Percentiles rank a stretch among this genome's conserved stretches.
These are phyloP conservation scores for Paramecium bursaria DNA, from an alignment of 73 alveolate species.

Conservation along the genomic window DNA sequence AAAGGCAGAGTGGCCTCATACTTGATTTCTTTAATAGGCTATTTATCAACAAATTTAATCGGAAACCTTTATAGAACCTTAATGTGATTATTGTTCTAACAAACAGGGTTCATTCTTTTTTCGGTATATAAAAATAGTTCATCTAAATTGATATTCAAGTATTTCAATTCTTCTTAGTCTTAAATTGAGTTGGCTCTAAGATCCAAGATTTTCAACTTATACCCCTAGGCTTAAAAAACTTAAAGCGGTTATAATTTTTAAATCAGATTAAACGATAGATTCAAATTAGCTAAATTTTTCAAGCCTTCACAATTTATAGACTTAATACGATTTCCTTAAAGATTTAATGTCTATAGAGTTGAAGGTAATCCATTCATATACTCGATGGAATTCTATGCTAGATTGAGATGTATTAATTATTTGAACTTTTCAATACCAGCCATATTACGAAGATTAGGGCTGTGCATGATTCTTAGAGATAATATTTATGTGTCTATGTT, in stretches of 20 bases:
- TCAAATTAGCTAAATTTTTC: background rate
- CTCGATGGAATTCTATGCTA: constrained; percentile 25
- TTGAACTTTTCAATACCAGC: constrained; percentile 36
- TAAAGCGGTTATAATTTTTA: constrained; percentile 2
- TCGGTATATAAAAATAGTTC: constrained; percentile 27
- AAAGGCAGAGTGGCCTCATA: background rate
- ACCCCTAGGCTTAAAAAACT: constrained; percentile 12
- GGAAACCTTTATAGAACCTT: background rate
- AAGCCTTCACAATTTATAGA: constrained; percentile 44
- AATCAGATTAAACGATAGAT: constrained; percentile 43
- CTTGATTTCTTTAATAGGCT: constrained; percentile 1
- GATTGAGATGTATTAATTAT: constrained; percentile 3
- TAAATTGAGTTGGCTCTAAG: constrained; percentile 4
- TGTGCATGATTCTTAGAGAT: constrained; percentile 39
- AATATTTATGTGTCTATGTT: background rate
- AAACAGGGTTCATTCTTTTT: constrained; percentile 32
- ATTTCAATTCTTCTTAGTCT: constrained; percentile 28
- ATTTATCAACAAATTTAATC: constrained; percentile 1
- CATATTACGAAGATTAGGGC: constrained; percentile 17
- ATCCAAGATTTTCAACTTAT: constrained; percentile 8
- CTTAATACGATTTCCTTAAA: constrained; percentile 31
- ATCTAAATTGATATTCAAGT: background rate
- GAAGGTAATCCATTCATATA: background rate
- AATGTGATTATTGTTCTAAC: background rate
- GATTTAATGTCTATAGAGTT: constrained; percentile 7